Base-by-base conservation (phyloP, 2,329 filamentous ascomycete genomes). In the Coleophoma crateriformis region DNA sequence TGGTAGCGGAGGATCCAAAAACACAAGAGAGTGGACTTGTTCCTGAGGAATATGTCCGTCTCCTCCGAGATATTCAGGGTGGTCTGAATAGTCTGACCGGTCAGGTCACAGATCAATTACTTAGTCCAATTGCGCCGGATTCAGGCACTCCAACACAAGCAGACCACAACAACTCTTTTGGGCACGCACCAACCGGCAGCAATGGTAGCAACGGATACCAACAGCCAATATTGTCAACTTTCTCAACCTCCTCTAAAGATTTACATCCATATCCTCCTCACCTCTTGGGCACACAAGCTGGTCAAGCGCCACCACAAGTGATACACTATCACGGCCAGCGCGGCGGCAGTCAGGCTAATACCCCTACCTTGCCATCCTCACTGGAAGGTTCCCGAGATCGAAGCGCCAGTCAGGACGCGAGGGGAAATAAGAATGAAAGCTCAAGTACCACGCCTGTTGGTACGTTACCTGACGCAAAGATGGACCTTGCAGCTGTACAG, bases 1-100 rank as follows among this genome's bases (percentile, higher is more conserved):
- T 99, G 46, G 94, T 99, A 20, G 94, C 94, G 4, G 89, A 96
- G 70, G 94, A 99, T 63, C 91, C 92, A 12, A 91, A 90, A 67
- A 96, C 90, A 1, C 90, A 83, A 57, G 94, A 99, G 70, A 95
- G 90, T 62, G 94, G 94, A 1, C 77, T 99, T 34, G 94, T 99
- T 2, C 94, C 94, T 0, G 94, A 99, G 68, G 91, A 95, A 68
- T 99, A 97, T 64, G 94, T 99, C 39, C 84, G 94, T 14, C 74
- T 99, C 42, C 77, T 99, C 52, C 84, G 90, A 44, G 90, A 97
- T 62, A 96, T 97, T 49, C 90, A 96, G 67, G 91, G 91, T 17
- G 92, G 90, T 33, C 83, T 91, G 74, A 87, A 79, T 53, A 88
- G 86, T 61, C 67, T 90, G 54, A 83, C 80, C 22, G 84, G 81